Conservation (phyloP, 2,329 filamentous ascomycete species). For the Neocatenulostroma microsporum region DNA sequence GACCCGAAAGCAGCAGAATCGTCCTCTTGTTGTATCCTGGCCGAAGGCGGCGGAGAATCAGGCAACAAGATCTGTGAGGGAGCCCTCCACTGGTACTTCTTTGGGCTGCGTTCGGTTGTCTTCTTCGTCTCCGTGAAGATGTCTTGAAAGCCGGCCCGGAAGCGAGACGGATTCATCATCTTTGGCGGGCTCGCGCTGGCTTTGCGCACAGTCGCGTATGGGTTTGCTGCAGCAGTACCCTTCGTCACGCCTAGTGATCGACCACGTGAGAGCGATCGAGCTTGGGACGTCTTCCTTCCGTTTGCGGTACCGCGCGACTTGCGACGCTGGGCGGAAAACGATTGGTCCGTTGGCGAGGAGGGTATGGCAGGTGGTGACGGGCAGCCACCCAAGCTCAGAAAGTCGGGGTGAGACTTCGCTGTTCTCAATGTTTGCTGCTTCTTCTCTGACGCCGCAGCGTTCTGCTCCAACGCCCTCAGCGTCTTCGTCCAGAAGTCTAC, state of each 20-base stretch:
- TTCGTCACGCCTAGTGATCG: conserved; percentile 25
- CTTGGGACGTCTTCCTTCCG: conserved; percentile 22
- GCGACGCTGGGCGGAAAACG: conserved; percentile 22
- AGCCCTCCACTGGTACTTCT: conserved; percentile 45
- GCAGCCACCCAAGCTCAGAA: conserved; percentile 28
- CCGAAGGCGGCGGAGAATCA: conserved; percentile 40
- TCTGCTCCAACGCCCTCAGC: conserved; percentile 45
- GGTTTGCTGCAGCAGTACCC: conserved; percentile 17
- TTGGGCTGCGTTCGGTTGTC: conserved; percentile 36
- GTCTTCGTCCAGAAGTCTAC: conserved; percentile 49
- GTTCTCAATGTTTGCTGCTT: conserved; percentile 31
- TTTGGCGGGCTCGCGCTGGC: conserved; percentile 34
- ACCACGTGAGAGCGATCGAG: conserved; percentile 27
- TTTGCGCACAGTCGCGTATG: conserved; percentile 24
- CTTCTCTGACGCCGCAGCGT: conserved; percentile 38
- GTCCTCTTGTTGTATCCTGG: conserved; percentile 35
- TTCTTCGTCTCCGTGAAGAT: conserved; percentile 49
- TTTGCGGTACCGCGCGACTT: conserved; percentile 23
- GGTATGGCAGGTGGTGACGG: conserved; percentile 28
- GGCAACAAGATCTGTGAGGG: conserved; percentile 35
- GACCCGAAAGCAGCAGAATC: conserved; percentile 27
- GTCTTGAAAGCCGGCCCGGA: conserved; percentile 37
- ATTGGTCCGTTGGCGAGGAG: conserved; percentile 23
- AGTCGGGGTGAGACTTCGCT: conserved; percentile 29
- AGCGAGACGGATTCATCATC: conserved; percentile 49